A percentile compares a stretch with the other conserved stretches of the same genome.
Evolutionary conservation across 2,329 filamentous ascomycete genomes (phyloP).

Genomic region (Clonostachys rhizophaga): DNA sequence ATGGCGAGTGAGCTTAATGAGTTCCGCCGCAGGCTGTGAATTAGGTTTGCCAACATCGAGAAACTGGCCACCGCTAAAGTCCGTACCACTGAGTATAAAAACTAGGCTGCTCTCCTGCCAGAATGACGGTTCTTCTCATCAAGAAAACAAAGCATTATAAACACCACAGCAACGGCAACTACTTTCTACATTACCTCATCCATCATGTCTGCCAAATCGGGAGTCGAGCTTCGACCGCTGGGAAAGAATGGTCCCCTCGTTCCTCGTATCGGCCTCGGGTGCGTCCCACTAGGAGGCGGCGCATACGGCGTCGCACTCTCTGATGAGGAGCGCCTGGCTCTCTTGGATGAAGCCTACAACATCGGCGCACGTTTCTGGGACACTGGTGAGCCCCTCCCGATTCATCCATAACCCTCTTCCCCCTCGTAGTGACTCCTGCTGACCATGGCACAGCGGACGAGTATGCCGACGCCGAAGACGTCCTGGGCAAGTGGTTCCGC

Average conservation of each 20-base stretch:
- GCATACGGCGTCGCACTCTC: constrained; percentile 18
- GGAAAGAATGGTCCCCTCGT: constrained; percentile 46
- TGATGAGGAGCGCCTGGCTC: constrained; percentile 38
- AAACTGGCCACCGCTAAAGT: too few species aligned
- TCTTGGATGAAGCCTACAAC: constrained; percentile 41
- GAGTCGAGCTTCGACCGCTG: constrained; percentile 17
- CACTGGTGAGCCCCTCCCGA: constrained; percentile 21
- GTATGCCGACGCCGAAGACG: constrained; percentile 39
- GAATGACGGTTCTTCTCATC: too few species aligned
- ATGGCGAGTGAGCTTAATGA: too few species aligned
- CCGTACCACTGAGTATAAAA: too few species aligned
- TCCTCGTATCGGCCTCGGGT: constrained; percentile 41
- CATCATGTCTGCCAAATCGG: background rate
- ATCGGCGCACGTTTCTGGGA: constrained; percentile 45
- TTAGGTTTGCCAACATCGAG: too few species aligned
- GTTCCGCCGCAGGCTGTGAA: too few species aligned
- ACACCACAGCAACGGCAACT: too few species aligned
- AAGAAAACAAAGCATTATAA: too few species aligned
- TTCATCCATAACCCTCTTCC: too few species aligned
- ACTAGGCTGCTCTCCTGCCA: too few species aligned
- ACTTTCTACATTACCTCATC: background rate
- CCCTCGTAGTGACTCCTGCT: too few species aligned
- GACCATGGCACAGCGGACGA: constrained; percentile 8
- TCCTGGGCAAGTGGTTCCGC: constrained; percentile 40
- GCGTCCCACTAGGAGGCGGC: constrained; percentile 33